Percentiles rank a stretch among this genome's conserved stretches.
Conservation (phyloP, 148 eudicot genomes). For the Gaultheria prostrata region DNA sequence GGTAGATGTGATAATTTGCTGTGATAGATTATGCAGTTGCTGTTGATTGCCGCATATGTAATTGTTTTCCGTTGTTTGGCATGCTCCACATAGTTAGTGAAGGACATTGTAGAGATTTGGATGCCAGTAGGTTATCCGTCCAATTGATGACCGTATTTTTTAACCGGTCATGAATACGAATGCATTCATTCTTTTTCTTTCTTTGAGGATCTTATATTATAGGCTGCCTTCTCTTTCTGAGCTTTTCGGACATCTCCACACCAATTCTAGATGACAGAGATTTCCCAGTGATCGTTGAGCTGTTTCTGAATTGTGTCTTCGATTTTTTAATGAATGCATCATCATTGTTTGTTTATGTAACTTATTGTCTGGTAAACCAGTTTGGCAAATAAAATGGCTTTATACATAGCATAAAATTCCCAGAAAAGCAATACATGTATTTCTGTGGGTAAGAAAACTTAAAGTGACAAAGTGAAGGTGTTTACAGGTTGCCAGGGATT, state of each 20-base stretch:
- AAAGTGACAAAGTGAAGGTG: slow-evolving; percentile 6
- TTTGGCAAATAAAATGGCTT: not conserved
- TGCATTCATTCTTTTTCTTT: not conserved
- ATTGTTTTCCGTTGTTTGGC: not conserved
- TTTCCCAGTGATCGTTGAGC: slow-evolving; percentile 1
- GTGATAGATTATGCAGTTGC: not conserved
- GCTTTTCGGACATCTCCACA: too few relatives aligned
- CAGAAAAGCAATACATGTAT: not conserved
- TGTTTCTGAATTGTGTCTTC: not conserved
- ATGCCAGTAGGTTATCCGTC: not conserved
- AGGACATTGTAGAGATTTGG: not conserved
- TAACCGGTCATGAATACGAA: not conserved
- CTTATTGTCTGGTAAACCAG: not conserved
- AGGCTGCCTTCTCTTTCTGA: too few relatives aligned
- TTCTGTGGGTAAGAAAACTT: not conserved
- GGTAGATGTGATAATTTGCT: not conserved
- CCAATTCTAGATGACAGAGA: not conserved
- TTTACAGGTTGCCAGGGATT: not conserved
- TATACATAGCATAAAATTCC: not conserved
- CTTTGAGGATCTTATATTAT: too few relatives aligned
- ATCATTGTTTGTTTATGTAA: not conserved
- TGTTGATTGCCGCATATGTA: not conserved
- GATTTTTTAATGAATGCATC: not conserved
- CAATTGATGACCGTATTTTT: not conserved
- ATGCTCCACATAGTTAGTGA: not conserved